Percentiles rank a stretch among this genome's conserved stretches.
phyloP scores from a whole-genome alignment of 2,329 filamentous ascomycete genomes.

The Penicillium hordei region DNA sequence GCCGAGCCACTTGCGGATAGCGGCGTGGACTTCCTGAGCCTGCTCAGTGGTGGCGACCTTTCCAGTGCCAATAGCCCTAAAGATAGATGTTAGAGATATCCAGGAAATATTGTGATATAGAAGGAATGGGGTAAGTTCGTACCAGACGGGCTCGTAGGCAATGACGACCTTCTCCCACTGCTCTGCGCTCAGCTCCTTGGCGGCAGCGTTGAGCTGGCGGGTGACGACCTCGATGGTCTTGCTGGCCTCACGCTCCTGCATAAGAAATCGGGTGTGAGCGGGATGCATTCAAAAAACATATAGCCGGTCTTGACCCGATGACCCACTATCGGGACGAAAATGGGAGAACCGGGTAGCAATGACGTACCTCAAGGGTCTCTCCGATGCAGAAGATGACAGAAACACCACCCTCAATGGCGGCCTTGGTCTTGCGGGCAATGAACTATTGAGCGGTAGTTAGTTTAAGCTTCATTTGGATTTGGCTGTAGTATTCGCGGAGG shows the following conservation, averaged over 20 bases:
- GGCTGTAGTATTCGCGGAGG: neutral
- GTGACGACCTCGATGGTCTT: slow-evolving; percentile 75
- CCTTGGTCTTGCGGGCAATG: slow-evolving; percentile 92
- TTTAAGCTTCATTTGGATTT: neutral
- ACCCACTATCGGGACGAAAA: slow-evolving; percentile 22
- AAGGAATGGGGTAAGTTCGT: slow-evolving; percentile 40
- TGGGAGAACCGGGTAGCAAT: slow-evolving; percentile 19
- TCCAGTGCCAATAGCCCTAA: slow-evolving; percentile 76
- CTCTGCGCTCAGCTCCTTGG: slow-evolving; percentile 62
- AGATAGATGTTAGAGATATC: slow-evolving; percentile 2
- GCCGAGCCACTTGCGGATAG: slow-evolving; percentile 82
- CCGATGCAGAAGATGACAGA: slow-evolving; percentile 96
- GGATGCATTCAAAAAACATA: slow-evolving; percentile 15
- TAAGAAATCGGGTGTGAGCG: slow-evolving; percentile 28
- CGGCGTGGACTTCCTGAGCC: slow-evolving; percentile 90
- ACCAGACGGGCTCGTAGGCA: slow-evolving; percentile 99
- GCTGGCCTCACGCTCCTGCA: slow-evolving; percentile 72
- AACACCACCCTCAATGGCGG: slow-evolving; percentile 80
- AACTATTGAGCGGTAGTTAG: slow-evolving; percentile 46
- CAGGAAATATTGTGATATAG: slow-evolving; percentile 2
- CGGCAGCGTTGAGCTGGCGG: slow-evolving; percentile 78
- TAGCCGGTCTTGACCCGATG: slow-evolving; percentile 16
- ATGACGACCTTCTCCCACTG: slow-evolving; percentile 96
- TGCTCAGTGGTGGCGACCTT: slow-evolving; percentile 87
- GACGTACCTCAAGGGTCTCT: slow-evolving; percentile 73